Evolutionary conservation across 768 basidiomycete genomes (phyloP).

Genomic region (Rhodotorula paludigena): DNA sequence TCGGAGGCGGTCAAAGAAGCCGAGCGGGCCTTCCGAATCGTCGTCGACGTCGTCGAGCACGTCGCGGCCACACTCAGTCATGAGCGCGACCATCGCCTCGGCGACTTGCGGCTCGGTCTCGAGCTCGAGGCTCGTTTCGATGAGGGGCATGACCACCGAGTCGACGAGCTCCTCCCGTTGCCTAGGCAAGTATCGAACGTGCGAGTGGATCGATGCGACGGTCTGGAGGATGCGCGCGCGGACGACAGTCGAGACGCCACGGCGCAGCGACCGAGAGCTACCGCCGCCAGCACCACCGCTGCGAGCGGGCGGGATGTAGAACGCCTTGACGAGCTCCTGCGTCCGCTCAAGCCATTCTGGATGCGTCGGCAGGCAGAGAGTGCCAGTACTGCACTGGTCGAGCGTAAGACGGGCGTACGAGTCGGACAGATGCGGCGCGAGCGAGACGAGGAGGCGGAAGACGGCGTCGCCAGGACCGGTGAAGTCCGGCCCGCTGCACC

Average conservation of each 20-base stretch:
- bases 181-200: slow-evolving; percentile 44
- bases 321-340: slow-evolving; percentile 34
- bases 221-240: slow-evolving; percentile 35
- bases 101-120: slow-evolving; percentile 46
- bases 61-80: slow-evolving; percentile 36
- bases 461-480: slow-evolving; percentile 38
- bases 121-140: slow-evolving; percentile 45
- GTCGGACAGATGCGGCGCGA: slow-evolving; percentile 46
- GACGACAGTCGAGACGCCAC: slow-evolving; percentile 34
- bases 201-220: slow-evolving; percentile 43
- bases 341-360: slow-evolving; percentile 42
- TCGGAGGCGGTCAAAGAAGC: slow-evolving; percentile 36
- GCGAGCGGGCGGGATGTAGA: slow-evolving; percentile 35
- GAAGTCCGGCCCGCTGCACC: slow-evolving; percentile 25
- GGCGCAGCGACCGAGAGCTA: slow-evolving; percentile 11
- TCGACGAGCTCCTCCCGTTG: slow-evolving; percentile 44
- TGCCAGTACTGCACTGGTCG: slow-evolving; percentile 39
- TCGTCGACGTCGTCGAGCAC: slow-evolving; percentile 36
- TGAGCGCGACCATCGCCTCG: slow-evolving; percentile 43
- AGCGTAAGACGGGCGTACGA: slow-evolving; percentile 34
- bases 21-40: slow-evolving; percentile 27
- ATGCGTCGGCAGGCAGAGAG: slow-evolving; percentile 40
- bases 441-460: slow-evolving; percentile 45
- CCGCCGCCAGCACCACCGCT: neutral
- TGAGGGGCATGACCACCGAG: slow-evolving; percentile 46